Evolutionary conservation across 192 early-diverging fungal genomes (phyloP).

Genomic region (Coemansia sp.): DNA sequence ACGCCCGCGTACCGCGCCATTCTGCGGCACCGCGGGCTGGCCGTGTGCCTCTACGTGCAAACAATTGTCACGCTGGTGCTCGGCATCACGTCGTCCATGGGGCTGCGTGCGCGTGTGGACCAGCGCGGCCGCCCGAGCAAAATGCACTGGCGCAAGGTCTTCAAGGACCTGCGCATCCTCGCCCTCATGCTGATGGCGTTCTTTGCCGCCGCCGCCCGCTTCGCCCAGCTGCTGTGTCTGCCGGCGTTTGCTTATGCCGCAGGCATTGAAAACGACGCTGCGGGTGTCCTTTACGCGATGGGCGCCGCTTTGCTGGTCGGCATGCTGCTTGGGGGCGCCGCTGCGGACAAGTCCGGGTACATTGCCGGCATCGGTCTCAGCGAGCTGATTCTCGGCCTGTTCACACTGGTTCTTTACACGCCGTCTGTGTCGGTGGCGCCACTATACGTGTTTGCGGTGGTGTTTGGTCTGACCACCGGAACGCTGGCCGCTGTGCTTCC

Average conservation of each 20-base stretch:
- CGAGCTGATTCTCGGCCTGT: conserved; percentile 17
- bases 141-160: conserved; percentile 5
- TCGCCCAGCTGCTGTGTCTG: conserved; percentile 27
- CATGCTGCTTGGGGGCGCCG: conserved; percentile 9
- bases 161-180: conserved; percentile 12
- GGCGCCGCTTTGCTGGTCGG: conserved; percentile 11
- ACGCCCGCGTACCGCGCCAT: conserved; percentile 36
- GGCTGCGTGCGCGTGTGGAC: conserved; percentile 20
- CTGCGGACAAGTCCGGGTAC: conserved; percentile 19
- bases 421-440: conserved; percentile 12
- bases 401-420: conserved; percentile 28
- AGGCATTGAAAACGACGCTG: conserved; percentile 4
- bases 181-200: conserved; percentile 21
- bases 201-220: conserved; percentile 17
- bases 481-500: conserved; percentile 19
- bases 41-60: conserved; percentile 21
- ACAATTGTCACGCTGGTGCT: conserved; percentile 21
- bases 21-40: conserved; percentile 39
- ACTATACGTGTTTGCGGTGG: conserved; percentile 22
- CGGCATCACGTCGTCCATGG: conserved; percentile 4
- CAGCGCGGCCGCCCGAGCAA: neutral
- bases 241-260: conserved; percentile 18
- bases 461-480: conserved; percentile 26
- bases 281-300: conserved; percentile 20
- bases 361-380: conserved; percentile 26